A percentile compares a stretch with the other conserved stretches of the same genome.
These are phyloP conservation scores for Teratosphaeria viscida DNA, from an alignment of 2,329 filamentous ascomycete species.

Conservation along the genomic window DNA sequence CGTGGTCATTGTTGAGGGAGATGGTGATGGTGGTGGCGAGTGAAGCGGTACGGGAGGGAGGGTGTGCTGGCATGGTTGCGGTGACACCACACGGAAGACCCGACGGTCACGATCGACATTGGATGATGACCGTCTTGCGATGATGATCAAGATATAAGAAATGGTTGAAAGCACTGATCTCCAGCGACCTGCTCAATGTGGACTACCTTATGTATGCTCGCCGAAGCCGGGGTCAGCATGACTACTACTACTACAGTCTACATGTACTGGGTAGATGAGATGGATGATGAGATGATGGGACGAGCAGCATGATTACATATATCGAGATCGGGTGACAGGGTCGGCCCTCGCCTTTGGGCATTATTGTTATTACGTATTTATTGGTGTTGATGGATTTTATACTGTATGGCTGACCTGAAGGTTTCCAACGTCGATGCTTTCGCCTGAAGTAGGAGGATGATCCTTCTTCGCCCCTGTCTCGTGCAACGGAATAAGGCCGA, in stretches of 20 bases:
- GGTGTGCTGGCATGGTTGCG: background rate
- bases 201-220: background rate
- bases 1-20: background rate
- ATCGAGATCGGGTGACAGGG: no score
- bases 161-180: background rate
- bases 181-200: background rate
- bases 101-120: background rate
- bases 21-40: constrained; percentile 2
- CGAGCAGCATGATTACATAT: no score
- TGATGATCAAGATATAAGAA: background rate
- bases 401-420: background rate
- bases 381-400: background rate
- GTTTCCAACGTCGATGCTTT: background rate
- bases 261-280: no score
- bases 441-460: background rate
- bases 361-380: background rate
- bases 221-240: background rate
- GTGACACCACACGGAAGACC: background rate
- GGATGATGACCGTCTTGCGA: background rate
- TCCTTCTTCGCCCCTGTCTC: background rate
- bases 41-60: constrained; percentile 3
- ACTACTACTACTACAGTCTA: no score
- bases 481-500: background rate
- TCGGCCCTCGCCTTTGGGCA: background rate
- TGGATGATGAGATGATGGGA: no score